Evolutionary conservation across 169 alveolate genomes (phyloP), one percentile per base, ranked within the genome.

Genomic region (Plasmodium gonderi): DNA sequence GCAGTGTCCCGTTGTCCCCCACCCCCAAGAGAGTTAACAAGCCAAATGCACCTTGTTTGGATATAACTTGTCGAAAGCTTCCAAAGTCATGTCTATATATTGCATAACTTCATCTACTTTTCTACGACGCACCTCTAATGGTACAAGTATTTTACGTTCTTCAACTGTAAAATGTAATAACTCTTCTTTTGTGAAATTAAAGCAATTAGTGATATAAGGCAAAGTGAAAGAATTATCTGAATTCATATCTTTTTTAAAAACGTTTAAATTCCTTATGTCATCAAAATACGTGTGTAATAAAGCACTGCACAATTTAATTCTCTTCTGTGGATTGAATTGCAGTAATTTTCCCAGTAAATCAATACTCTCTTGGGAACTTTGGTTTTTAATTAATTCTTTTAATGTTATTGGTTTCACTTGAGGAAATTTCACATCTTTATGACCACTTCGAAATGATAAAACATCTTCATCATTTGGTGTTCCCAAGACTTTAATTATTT

Each of bases 401-500:
- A 83, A 42, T 6, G 92, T 83, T 45, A 83, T 83, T 47, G 92
- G 92, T 72, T 83, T 83, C 17, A 83, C 77, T 17, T 83, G 64
- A 47, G 92, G 92, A 36, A 83, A 60, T 60, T 83, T 83, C 23
- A 83, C 67, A 72, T 83, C 64, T 17, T 83, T 83, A 76, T 83
- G 77, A 3, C 75, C 83, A 83, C 92, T 83, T 33, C 75, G 5
- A 72, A 83, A 83, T 3, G 92, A 83, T 20, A 83, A 64, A 42
- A 83, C 54, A 44, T 83, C 92, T 44, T 97, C 97, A 81, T 95
- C 96, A 23, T 98, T 97, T 1, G 99, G 99, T n/a, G 99, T 98
- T 12, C 99, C 99, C 79, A 97, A 79, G 9, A 83, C 64, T 91
- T 98, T 98, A 20, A 98, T 98, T 40, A 99, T 99, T 92, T 98